Percentiles rank a stretch among this genome's conserved stretches.
phyloP scores from a whole-genome alignment of 495 filamentous ascomycete genomes.

The Penicillium nucicola region DNA sequence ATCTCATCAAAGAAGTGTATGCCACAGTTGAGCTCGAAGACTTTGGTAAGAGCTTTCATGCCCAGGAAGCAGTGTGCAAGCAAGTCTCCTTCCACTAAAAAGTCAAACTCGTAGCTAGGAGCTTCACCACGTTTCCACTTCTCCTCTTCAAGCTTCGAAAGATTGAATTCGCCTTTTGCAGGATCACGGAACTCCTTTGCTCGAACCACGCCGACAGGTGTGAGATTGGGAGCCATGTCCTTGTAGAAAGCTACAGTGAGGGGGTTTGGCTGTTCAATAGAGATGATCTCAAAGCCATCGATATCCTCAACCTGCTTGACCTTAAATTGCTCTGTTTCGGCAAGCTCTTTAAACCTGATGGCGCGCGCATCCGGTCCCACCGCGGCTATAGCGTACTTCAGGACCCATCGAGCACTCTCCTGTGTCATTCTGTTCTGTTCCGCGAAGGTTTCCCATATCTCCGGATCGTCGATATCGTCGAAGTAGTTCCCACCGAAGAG shows the following conservation, averaged over 20 bases:
- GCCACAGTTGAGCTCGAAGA: conserved; percentile 62
- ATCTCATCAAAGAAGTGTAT: conserved; percentile 59
- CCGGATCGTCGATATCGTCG: conserved; percentile 25
- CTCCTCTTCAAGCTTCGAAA: conserved; percentile 37
- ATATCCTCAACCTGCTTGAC: conserved; percentile 40
- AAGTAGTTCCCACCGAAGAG: conserved; percentile 53
- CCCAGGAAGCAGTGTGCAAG: conserved; percentile 63
- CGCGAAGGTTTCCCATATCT: conserved; percentile 10
- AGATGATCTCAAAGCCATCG: conserved; percentile 55
- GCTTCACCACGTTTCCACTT: conserved; percentile 20
- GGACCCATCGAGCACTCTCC: conserved; percentile 38
- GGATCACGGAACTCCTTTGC: conserved; percentile 43
- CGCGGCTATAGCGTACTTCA: conserved; percentile 42
- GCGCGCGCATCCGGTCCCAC: conserved; percentile 37
- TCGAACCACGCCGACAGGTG: conserved; percentile 42
- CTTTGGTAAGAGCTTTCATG: conserved; percentile 67
- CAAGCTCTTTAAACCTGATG: conserved; percentile 25
- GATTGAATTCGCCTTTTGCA: conserved; percentile 35
- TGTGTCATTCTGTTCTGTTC: conserved; percentile 23
- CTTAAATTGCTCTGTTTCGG: conserved; percentile 17
- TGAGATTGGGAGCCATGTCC: conserved; percentile 29
- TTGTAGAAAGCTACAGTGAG: conserved; percentile 43
- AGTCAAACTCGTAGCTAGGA: conserved; percentile 46
- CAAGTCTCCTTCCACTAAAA: conserved; percentile 65
- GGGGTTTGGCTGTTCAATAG: conserved; percentile 38